A percentile compares a stretch with the other conserved stretches of the same genome.
phyloP scores from a whole-genome alignment of 768 basidiomycete species.

The Naganishia kalamii region DNA sequence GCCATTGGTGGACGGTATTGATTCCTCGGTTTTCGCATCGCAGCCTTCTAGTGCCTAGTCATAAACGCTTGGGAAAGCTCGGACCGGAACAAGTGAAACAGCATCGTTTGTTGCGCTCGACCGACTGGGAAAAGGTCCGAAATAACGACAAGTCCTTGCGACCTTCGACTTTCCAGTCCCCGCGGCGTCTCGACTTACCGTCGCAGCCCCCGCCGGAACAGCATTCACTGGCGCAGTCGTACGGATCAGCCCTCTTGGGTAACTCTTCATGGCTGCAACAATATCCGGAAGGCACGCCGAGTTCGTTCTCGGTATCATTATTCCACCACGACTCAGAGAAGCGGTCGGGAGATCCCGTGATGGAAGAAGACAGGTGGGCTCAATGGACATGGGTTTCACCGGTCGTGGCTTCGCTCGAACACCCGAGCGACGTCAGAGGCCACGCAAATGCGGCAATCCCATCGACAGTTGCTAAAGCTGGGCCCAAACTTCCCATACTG shows the following conservation, averaged over 20 bases:
- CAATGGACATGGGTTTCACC: background rate
- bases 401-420: background rate
- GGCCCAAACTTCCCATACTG: background rate
- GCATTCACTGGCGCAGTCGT: background rate
- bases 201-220: background rate
- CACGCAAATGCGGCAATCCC: too few species aligned
- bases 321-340: background rate
- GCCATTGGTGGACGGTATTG: background rate
- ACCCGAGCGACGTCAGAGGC: background rate
- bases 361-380: background rate
- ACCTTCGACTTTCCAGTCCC: background rate
- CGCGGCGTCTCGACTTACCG: background rate
- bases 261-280: background rate
- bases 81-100: background rate
- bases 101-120: background rate
- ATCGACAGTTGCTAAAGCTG: background rate
- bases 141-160: background rate
- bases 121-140: slow-evolving; percentile 7
- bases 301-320: background rate
- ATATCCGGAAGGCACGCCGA: background rate
- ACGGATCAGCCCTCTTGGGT: background rate
- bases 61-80: background rate
- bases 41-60: background rate
- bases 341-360: background rate
- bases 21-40: background rate